Evolutionary conservation across 2,329 filamentous ascomycete species (phyloP).

Genomic region (Waltergamsia citrina): DNA sequence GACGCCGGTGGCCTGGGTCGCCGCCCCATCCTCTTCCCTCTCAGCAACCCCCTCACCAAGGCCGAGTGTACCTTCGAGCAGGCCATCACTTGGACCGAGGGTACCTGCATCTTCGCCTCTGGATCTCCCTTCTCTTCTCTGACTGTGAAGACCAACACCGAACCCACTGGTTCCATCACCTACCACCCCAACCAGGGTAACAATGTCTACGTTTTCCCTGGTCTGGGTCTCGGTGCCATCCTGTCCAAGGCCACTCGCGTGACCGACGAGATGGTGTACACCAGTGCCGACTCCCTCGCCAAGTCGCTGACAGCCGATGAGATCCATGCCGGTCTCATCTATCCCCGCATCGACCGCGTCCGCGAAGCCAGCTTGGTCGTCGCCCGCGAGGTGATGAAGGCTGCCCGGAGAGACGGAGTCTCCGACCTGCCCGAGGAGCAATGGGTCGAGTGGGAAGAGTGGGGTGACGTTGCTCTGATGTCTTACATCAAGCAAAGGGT

Average conservation of each 20-base stretch:
- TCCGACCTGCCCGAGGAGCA: constrained; percentile 57
- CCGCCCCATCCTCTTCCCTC: constrained; percentile 85
- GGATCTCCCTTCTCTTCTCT: constrained; percentile 82
- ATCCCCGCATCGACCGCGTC: constrained; percentile 85
- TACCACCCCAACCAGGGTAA: constrained; percentile 79
- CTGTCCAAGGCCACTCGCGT: constrained; percentile 78
- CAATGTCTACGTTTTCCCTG: constrained; percentile 91
- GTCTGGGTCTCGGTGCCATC: constrained; percentile 87
- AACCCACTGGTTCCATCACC: constrained; percentile 41
- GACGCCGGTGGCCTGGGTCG: constrained; percentile 59
- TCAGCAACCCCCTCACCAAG: constrained; percentile 93
- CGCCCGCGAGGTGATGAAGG: constrained; percentile 86
- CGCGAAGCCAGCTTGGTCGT: constrained; percentile 82
- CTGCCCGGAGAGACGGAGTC: constrained; percentile 74
- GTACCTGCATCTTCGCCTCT: constrained; percentile 85
- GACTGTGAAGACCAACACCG: constrained; percentile 44
- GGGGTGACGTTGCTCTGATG: constrained; percentile 53
- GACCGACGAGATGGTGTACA: constrained; percentile 96
- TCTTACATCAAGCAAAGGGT: constrained; percentile 50
- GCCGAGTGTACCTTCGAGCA: constrained; percentile 97
- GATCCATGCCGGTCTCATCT: constrained; percentile 74
- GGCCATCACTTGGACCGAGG: constrained; percentile 83
- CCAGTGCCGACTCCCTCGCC: constrained; percentile 73
- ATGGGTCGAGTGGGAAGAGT: constrained; percentile 65
- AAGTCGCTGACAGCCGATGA: constrained; percentile 74